Evolutionary conservation across 2,329 filamentous ascomycete genomes (phyloP).

Genomic region (Alternaria gaisen): DNA sequence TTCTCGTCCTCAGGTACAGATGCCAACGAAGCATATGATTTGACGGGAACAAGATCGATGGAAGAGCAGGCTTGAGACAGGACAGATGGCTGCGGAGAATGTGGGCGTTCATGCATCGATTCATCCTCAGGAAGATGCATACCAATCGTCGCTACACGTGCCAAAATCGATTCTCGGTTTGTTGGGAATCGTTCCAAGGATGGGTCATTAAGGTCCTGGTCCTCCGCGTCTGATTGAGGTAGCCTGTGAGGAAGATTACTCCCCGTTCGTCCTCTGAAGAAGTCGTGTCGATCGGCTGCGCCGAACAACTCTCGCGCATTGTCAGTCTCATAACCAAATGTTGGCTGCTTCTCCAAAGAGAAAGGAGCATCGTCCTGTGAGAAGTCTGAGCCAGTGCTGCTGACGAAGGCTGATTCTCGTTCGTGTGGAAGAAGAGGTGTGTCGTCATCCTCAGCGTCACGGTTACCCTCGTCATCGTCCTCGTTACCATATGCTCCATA

Average conservation of each 20-base stretch:
- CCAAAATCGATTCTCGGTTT: slow-evolving; percentile 38
- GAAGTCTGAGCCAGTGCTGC: slow-evolving; percentile 26
- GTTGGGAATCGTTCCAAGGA: slow-evolving; percentile 43
- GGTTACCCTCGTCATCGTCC: not conserved
- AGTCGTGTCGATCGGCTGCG: slow-evolving; percentile 14
- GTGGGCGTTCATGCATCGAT: slow-evolving; percentile 19
- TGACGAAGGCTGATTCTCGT: slow-evolving; percentile 20
- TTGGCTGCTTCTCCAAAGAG: slow-evolving; percentile 14
- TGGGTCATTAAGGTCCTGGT: slow-evolving; percentile 37
- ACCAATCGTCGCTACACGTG: slow-evolving; percentile 40
- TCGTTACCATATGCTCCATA: slow-evolving; percentile 18
- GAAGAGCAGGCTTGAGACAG: slow-evolving; percentile 44
- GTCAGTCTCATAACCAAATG: slow-evolving; percentile 23
- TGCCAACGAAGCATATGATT: slow-evolving; percentile 39
- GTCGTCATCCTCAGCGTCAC: slow-evolving; percentile 16
- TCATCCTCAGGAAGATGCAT: slow-evolving; percentile 39
- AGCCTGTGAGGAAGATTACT: slow-evolving; percentile 40
- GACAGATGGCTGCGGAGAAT: slow-evolving; percentile 36
- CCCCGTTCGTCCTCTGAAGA: slow-evolving; percentile 32
- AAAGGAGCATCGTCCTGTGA: slow-evolving; percentile 21
- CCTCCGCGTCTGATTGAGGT: slow-evolving; percentile 40
- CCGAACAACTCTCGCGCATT: slow-evolving; percentile 19
- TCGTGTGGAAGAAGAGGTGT: slow-evolving; percentile 37
- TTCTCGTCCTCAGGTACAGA: slow-evolving; percentile 36
- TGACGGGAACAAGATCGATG: slow-evolving; percentile 36